Percentiles rank a stretch among this genome's conserved stretches.
These are phyloP conservation scores for Diaporthe amygdali DNA, from an alignment of 2,329 filamentous ascomycete genomes.

Conservation along the genomic window DNA sequence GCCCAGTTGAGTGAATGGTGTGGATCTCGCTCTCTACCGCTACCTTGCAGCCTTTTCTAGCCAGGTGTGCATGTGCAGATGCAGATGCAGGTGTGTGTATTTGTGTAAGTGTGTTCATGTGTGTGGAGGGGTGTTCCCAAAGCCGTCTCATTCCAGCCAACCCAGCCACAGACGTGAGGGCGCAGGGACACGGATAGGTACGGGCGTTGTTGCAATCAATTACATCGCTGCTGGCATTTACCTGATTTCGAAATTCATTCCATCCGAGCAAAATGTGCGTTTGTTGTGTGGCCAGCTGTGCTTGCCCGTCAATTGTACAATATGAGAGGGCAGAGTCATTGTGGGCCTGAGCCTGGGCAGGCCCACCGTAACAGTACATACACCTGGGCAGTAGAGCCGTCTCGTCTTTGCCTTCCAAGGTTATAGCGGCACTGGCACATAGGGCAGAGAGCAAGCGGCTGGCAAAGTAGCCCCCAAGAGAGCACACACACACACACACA, in stretches of 20 bases:
- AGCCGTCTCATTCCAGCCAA: conserved; percentile 4
- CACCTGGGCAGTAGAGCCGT: too few species aligned
- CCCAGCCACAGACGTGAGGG: neutral
- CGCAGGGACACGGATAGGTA: too few species aligned
- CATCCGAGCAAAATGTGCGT: neutral
- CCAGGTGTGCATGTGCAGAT: too few species aligned
- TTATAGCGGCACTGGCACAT: neutral
- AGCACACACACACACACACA: neutral
- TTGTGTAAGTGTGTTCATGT: too few species aligned
- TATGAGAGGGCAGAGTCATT: neutral
- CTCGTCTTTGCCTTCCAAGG: neutral
- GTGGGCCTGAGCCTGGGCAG: neutral
- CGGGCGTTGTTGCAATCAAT: too few species aligned
- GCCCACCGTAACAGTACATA: too few species aligned
- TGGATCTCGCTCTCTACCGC: neutral
- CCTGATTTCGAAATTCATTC: neutral
- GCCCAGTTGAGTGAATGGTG: neutral
- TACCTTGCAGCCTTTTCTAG: too few species aligned
- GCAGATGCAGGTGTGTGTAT: too few species aligned
- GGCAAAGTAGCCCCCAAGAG: neutral
- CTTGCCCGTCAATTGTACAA: neutral
- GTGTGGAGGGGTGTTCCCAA: too few species aligned
- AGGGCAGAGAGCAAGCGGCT: neutral
- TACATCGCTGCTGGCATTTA: neutral
- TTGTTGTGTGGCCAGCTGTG: neutral